Evolutionary conservation across 768 basidiomycete genomes (phyloP), one percentile per base, ranked within the genome.

Genomic region (Lentinula guzmanii): DNA sequence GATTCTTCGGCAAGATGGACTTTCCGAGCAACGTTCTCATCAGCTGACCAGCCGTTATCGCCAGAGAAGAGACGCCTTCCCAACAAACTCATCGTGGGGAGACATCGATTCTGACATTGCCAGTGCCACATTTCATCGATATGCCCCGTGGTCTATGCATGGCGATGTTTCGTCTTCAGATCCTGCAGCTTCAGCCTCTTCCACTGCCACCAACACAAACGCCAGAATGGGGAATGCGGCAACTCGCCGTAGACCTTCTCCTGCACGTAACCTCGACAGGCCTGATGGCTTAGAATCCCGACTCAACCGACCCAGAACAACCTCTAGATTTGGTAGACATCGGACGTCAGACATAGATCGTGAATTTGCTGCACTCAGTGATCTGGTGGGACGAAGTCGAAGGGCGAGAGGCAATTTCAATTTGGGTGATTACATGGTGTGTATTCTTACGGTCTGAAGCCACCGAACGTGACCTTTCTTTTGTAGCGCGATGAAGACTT

Each of bases 401-500:
- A 58, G 64, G 65, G 11, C 65, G 68, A 61, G 61, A 60, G 39
- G 59, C 11, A 51, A 52, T 33, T 52, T 63, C 42, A 50, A 70
- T 18, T 61, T 78, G 10, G 80, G 79, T 28, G 81, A 82, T 68
- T 83, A 77, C 56, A 70, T 91, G 71, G 87, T 88, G 63, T 35
- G 84, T 75, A 11, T n/a, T 39, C 37, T 13, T 15, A 28, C 35
- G 54, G 59, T 15, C 39, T 61, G 33, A 35, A 45, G 13, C 61
- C 59, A 61, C 61, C 37, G 46, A 34, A 57, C 61, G n/a, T 63
- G 68, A 31, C 33, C 54, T 57, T 11, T 52, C 33, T 60, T 58
- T 61, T 63, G n/a, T 65, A 89, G 89, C 83, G 85, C 57, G 90
- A 91, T 62, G 89, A 91, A 67, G 80, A 90, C 63, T 87, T 90